Base-by-base conservation (phyloP, 805 yeast species). In the Candida adriatica region DNA sequence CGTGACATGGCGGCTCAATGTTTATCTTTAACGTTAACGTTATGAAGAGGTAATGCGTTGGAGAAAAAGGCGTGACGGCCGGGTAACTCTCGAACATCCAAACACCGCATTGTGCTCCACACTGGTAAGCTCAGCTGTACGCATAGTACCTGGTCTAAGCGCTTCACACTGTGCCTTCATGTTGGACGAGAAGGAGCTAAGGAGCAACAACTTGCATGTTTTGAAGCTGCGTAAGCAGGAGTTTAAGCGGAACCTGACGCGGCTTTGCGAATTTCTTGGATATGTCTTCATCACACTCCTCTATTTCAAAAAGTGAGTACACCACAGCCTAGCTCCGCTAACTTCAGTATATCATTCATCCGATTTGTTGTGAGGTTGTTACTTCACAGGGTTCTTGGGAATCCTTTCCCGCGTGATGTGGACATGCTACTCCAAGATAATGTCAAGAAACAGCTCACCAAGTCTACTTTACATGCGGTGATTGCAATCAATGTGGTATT, bases 361-460 rank as follows among this genome's bases (percentile, higher is more conserved):
- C 39, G 55, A 4, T 48, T 65, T 4, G 23, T 49, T 2, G 16
- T 59, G 8, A 47, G 74, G 41, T 37, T 56, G 8, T 38, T 53
- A 5, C 50, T 61, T 1, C 73, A 68, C 27, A 49, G 62, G 6
- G 43, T 65, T 13, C 32, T 67, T 18, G 37, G 62, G 1, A 54
- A 58, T 16, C 70, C 74, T 1, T 70, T 68, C 32, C 65, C 68
- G 0, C 31, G 51, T 6, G 15, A 26, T 8, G 6, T 18, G n/a
- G 50, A 53, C 14, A n/a, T 27, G 5, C 51, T 45, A 15, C 27
- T 56, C 14, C 34, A 51, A 4, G 41, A 45, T 5, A 26, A 34
- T 5, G 35, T 41, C 8, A 46, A 37, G n/a, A 37, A 49, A 16
- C 39, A 50, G 13, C 31, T 64, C 10, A 51, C 61, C 3, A 55